Percentiles rank a stretch among this genome's conserved stretches.
phyloP scores from a whole-genome alignment of 495 filamentous ascomycete genomes.

The Aspergillus bridgeri region DNA sequence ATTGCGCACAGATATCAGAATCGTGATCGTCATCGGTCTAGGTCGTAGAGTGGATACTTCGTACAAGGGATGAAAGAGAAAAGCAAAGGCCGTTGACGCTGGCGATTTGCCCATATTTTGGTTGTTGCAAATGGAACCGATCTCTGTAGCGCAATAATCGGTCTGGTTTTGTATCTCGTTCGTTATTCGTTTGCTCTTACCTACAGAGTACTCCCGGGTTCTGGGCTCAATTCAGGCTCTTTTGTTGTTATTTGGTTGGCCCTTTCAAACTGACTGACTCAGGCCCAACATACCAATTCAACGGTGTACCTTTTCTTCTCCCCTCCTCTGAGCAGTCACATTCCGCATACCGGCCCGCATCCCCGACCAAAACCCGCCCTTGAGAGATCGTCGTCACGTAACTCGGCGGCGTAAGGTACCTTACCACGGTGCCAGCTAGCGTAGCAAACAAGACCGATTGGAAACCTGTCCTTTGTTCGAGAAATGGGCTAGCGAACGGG shows the following conservation, averaged over 20 bases:
- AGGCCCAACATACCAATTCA: background rate
- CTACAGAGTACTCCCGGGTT: too few relatives aligned
- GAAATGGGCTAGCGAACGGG: conserved; percentile 14
- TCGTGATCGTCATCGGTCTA: conserved; percentile 8
- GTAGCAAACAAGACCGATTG: conserved; percentile 13
- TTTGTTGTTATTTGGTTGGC: too few relatives aligned
- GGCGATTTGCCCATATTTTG: background rate
- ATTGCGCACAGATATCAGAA: conserved; percentile 20
- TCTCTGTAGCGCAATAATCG: background rate
- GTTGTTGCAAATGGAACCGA: background rate
- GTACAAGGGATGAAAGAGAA: background rate
- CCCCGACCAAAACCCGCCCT: conserved; percentile 15
- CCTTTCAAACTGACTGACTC: background rate
- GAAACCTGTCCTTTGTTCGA: conserved; percentile 16
- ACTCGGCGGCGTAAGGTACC: conserved; percentile 3
- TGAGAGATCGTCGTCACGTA: conserved; percentile 11
- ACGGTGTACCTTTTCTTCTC: background rate
- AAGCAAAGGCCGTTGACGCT: background rate
- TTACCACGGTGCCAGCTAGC: background rate
- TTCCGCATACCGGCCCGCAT: conserved; percentile 20
- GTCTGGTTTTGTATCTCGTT: background rate
- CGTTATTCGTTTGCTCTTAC: too few relatives aligned
- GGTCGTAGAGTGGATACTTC: background rate
- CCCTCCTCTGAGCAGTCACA: conserved; percentile 14
- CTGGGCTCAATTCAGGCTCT: too few relatives aligned